Evolutionary conservation across 176 grass and related monocot species (phyloP), one percentile per base, ranked within the genome.

Genomic region (Pontederia crassipes): DNA sequence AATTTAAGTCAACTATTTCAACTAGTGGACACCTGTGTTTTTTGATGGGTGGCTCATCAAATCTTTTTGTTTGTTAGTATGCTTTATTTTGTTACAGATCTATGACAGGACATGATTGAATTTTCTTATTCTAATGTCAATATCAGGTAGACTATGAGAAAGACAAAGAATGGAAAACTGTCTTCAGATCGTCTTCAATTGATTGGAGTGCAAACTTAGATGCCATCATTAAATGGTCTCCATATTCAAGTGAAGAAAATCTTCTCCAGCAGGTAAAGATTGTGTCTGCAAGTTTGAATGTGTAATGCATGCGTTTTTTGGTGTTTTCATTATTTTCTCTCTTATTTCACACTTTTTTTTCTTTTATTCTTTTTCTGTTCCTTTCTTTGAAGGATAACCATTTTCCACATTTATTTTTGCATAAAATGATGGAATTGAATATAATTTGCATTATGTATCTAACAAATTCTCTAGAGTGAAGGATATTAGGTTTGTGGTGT

Each of bases 141-240:
- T 59, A 40, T 78, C 81, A 98, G 93, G 68, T 98, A 79, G 81
- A 98, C 83, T 98, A 88, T 72, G 79, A 98, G 71, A 81, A 86
- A 18, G 75, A 77, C 63, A 48, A 83, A 53, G 71, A 46, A 48
- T 98, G 93, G 93, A 79, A 78, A 78, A 91, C 72, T 72, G 77
- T 77, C 35, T 12, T 48, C 28, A 72, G 79, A 55, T 81, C 71
- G 62, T 77, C 81, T 67, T 62, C 59, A 46, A 26, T 28, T 73
- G 93, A 89, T 86, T 98, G 84, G 93, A 74, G 76, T 71, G 81
- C 79, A 71, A 86, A 86, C 71, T 76, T 98, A 52, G 81, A 69
- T 2, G 86, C 84, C 28, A 81, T 98, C 45, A 46, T 79, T 28
- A 29, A 79, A 67, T 98, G 93, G 93, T 92, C 87, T 14, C 93